Base-by-base conservation (phyloP, 306 rosid genomes). In the Quillaja saponaria region DNA sequence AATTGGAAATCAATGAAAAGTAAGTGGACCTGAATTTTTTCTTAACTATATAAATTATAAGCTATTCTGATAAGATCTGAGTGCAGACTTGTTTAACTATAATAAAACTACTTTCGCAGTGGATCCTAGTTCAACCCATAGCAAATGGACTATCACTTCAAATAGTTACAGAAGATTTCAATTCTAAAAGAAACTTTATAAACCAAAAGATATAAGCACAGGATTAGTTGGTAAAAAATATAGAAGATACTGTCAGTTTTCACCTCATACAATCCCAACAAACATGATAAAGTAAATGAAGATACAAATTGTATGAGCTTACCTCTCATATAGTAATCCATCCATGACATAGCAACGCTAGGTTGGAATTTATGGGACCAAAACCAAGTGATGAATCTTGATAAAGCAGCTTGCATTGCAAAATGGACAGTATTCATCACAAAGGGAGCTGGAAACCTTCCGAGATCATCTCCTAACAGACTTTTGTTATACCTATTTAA, bases 361-460 rank as follows among this genome's bases (percentile, higher is more conserved):
- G 84, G 58, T 71, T 85, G 82, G 69, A 85, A 89, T 59, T 81
- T 85, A 58, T 77, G 40, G 74, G 99, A 75, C 99, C 99, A 89
- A 75, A 80, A 84, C 95, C 90, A 87, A 18, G 84, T 89, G 79
- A 92, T 87, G 70, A 76, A 72, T 60, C 69, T 89, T 15, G 99
- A 89, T 54, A 92, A 63, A 55, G 75, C 69, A 72, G 96, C 97
- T 92, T 92, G 99, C 97, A 92, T 78, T 61, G 85, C 16, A 72
- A 89, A 92, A 78, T 92, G 96, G 69, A 92, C 64, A 25, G 91
- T 81, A 71, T 87, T 92, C 99, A 92, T 92, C 74, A 89, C 67
- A 56, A 87, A 82, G 20, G 99, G 99, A 66, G 99, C 99, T 10
- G 99, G 99, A 71, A 92, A 92, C 78, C 73, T 86, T 72, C 98